Percentiles rank a stretch among this genome's conserved stretches.
Conservation (phyloP, 2,329 filamentous ascomycete genomes). For the Botrytis pseudocinerea region DNA sequence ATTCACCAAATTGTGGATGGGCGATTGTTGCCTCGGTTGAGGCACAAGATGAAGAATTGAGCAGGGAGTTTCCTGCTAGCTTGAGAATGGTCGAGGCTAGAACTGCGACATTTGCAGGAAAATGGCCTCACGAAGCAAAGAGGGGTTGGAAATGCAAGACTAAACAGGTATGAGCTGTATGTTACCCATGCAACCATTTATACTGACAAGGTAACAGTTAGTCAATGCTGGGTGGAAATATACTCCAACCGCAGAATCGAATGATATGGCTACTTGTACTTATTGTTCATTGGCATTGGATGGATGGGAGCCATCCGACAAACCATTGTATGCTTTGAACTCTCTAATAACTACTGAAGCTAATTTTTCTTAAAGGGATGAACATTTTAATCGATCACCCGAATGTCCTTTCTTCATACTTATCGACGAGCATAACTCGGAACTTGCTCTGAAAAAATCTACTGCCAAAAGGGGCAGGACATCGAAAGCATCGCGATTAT, state of each 20-base stretch:
- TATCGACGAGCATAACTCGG: conserved; percentile 54
- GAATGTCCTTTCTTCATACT: conserved; percentile 82
- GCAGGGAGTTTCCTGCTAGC: conserved; percentile 71
- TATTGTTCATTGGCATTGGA: conserved; percentile 90
- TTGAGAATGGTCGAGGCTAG: conserved; percentile 73
- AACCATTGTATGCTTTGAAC: conserved; percentile 66
- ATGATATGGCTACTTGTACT: conserved; percentile 87
- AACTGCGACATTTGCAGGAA: conserved; percentile 76
- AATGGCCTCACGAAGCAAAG: conserved; percentile 89
- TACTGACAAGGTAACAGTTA: conserved; percentile 57
- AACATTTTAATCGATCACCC: conserved; percentile 78
- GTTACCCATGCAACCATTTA: background rate
- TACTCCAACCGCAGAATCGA: conserved; percentile 77
- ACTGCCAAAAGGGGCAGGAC: conserved; percentile 54
- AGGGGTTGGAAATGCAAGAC: conserved; percentile 87
- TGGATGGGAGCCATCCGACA: conserved; percentile 91
- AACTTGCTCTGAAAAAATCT: conserved; percentile 52
- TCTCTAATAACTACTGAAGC: conserved; percentile 11
- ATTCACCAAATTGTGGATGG: conserved; percentile 83
- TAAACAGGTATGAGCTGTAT: conserved; percentile 64
- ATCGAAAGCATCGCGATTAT: conserved; percentile 71
- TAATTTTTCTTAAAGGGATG: conserved; percentile 58
- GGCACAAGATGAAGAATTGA: conserved; percentile 61
- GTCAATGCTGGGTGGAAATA: conserved; percentile 93
- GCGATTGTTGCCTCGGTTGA: conserved; percentile 70